Conservation (phyloP, 805 yeast genomes). For the Isabelozyma heimii region DNA sequence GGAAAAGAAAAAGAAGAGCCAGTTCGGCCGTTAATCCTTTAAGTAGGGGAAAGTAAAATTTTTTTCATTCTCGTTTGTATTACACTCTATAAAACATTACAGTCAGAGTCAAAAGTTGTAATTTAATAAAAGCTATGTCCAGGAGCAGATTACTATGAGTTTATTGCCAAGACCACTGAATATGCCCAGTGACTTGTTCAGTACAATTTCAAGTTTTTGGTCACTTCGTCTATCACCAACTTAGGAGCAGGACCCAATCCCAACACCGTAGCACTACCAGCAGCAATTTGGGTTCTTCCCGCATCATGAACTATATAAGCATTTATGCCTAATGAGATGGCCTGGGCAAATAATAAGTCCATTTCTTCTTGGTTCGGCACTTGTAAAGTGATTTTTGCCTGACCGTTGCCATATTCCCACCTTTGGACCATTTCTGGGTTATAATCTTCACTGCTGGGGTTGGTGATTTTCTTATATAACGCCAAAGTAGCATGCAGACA, state of each 20-base stretch:
- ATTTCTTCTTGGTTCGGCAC: constrained; percentile 66
- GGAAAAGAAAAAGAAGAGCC: constrained; percentile 35
- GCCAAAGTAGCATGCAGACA: constrained; percentile 97
- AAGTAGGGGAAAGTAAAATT: constrained; percentile 5
- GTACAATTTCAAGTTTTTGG: constrained; percentile 74
- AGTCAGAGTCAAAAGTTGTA: neutral
- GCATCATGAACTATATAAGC: constrained; percentile 89
- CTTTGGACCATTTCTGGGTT: constrained; percentile 63
- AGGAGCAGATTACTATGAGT: too few relatives aligned
- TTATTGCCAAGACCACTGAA: too few relatives aligned
- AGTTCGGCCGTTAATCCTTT: constrained; percentile 44
- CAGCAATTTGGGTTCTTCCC: constrained; percentile 94
- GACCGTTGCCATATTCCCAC: constrained; percentile 81
- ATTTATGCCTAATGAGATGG: constrained; percentile 75
- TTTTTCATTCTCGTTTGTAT: neutral
- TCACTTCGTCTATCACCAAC: constrained; percentile 71
- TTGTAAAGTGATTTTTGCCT: constrained; percentile 89
- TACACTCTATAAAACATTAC: neutral
- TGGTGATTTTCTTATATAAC: constrained; percentile 67
- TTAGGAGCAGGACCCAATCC: constrained; percentile 98
- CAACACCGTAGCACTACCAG: constrained; percentile 94
- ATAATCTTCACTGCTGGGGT: constrained; percentile 48
- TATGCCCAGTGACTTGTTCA: constrained; percentile 19
- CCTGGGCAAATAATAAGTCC: constrained; percentile 76
- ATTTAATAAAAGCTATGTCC: neutral